These are phyloP conservation scores for Fabrea salina DNA, from an alignment of 169 alveolate genomes.

Conservation along the genomic window DNA sequence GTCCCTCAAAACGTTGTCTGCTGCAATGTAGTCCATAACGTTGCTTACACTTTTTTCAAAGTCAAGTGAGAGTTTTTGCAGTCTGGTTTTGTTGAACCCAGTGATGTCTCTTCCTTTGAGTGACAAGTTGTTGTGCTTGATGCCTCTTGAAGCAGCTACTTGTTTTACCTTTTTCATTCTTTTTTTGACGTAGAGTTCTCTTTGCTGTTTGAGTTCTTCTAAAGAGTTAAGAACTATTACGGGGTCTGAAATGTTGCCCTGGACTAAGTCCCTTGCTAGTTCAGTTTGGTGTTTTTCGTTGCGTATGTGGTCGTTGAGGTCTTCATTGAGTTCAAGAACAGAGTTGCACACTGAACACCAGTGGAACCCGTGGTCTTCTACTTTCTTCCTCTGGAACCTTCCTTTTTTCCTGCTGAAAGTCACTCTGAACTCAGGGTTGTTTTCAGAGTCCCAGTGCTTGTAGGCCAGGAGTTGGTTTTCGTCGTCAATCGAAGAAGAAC, in stretches of 20 bases:
- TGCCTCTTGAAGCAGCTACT: slow-evolving; percentile 38
- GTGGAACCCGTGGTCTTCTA: slow-evolving; percentile 31
- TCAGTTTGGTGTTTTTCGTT: background rate
- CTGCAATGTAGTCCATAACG: slow-evolving; percentile 57
- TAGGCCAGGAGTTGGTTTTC: too few relatives aligned
- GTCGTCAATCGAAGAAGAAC: background rate
- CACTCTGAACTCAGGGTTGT: background rate
- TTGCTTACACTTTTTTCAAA: slow-evolving; percentile 68
- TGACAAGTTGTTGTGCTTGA: slow-evolving; percentile 53
- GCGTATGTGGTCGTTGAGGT: background rate
- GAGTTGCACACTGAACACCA: slow-evolving; percentile 62
- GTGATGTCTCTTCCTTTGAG: slow-evolving; percentile 68
- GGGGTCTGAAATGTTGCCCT: slow-evolving; percentile 1
- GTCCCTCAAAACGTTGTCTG: slow-evolving; percentile 65
- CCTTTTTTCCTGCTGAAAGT: background rate
- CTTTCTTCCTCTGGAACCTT: slow-evolving; percentile 41
- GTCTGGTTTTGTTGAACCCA: slow-evolving; percentile 68
- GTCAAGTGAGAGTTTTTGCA: slow-evolving; percentile 69
- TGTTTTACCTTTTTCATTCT: slow-evolving; percentile 46
- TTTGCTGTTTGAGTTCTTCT: background rate
- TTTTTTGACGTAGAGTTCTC: background rate
- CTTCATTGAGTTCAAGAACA: slow-evolving; percentile 42
- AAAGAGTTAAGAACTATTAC: background rate
- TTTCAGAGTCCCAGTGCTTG: background rate
- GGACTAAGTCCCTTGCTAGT: background rate